Percentiles rank a stretch among this genome's conserved stretches.
These are phyloP conservation scores for Spongispora temasekensis DNA, from an alignment of 1,284 basidiomycete genomes.

Conservation along the genomic window DNA sequence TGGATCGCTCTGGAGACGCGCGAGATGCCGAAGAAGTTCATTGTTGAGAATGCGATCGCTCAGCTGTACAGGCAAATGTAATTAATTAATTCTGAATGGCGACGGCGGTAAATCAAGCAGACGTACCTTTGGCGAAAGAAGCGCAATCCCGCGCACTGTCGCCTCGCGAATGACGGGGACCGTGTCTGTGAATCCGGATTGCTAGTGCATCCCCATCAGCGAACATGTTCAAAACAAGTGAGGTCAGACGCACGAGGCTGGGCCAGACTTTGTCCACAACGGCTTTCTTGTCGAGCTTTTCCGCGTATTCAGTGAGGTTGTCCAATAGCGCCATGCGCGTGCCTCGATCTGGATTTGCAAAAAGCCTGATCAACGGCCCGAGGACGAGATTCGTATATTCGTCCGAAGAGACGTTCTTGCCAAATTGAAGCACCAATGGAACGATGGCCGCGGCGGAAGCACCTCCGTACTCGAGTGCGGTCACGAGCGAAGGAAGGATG, in stretches of 20 bases:
- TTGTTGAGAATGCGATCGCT: slow-evolving; percentile 95
- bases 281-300: slow-evolving; percentile 83
- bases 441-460: slow-evolving; percentile 79
- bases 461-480: slow-evolving; percentile 83
- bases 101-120: background rate
- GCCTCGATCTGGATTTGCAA: slow-evolving; percentile 86
- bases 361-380: slow-evolving; percentile 82
- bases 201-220: slow-evolving; percentile 44
- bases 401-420: slow-evolving; percentile 68
- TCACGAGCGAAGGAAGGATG: slow-evolving; percentile 85
- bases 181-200: slow-evolving; percentile 95
- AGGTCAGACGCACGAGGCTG: slow-evolving; percentile 65
- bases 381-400: slow-evolving; percentile 76
- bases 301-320: slow-evolving; percentile 79
- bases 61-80: slow-evolving; percentile 49
- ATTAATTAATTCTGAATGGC: background rate
- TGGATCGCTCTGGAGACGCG: slow-evolving; percentile 89
- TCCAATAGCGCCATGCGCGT: slow-evolving; percentile 94
- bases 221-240: background rate
- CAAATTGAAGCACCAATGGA: slow-evolving; percentile 81
- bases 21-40: slow-evolving; percentile 90
- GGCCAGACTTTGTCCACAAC: slow-evolving; percentile 94
- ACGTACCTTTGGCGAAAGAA: slow-evolving; percentile 81
- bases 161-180: slow-evolving; percentile 93
- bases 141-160: slow-evolving; percentile 86